Conservation (phyloP, 2,329 filamentous ascomycete genomes). For the Calonectria hongkongensis region DNA sequence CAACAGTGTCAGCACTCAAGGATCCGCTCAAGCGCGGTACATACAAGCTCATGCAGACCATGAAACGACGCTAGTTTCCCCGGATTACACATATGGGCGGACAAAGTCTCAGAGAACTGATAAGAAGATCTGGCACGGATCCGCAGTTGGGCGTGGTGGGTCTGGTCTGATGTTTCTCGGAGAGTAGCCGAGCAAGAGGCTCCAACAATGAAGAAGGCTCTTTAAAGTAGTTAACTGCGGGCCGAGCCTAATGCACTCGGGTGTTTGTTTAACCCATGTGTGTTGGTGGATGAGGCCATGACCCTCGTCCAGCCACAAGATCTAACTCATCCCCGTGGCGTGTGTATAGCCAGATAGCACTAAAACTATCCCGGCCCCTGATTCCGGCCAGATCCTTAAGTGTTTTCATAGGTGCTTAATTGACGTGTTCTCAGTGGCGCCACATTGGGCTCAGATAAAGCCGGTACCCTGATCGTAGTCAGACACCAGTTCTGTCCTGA, state of each 20-base stretch:
- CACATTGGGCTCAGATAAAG: background rate
- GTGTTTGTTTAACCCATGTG: conserved; percentile 3
- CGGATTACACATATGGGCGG: background rate
- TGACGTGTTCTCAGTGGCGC: no score
- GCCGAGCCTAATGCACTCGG: background rate
- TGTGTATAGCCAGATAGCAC: background rate
- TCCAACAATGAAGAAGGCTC: background rate
- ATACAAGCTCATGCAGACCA: background rate
- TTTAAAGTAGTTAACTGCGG: background rate
- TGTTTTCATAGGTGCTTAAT: background rate
- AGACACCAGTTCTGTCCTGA: background rate
- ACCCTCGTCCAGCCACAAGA: background rate
- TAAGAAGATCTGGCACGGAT: conserved; percentile 17
- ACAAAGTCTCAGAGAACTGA: conserved; percentile 14
- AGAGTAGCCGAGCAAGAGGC: conserved; percentile 1
- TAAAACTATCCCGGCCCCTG: background rate
- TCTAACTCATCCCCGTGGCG: background rate
- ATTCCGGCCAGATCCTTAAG: background rate
- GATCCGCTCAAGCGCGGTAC: background rate
- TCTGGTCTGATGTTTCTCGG: conserved; percentile 9
- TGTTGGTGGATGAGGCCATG: background rate
- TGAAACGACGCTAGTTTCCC: conserved; percentile 17
- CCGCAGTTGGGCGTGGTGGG: conserved; percentile 10
- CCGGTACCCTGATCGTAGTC: background rate
- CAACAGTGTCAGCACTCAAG: background rate